Evolutionary conservation across 179 eudicot genomes (phyloP), one percentile per base, ranked within the genome.

Genomic region (Spinacia oleracea): DNA sequence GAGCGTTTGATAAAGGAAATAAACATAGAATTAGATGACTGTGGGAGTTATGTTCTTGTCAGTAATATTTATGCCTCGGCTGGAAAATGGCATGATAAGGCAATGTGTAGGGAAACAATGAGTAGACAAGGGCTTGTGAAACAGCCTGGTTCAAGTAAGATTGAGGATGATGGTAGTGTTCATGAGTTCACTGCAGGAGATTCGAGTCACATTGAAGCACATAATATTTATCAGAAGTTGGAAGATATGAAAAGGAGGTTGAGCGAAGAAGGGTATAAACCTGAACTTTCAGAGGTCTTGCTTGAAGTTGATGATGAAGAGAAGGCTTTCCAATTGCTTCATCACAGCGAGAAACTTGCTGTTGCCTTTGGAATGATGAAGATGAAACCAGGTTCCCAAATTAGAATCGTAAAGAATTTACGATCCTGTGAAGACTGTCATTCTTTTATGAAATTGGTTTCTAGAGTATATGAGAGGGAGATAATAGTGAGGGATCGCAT

Each of bases 271-370:
- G 89, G 89, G 25, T 84, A 86, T 64, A 74, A 77, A 50, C 89
- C 87, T 9, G 86, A 82, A 75, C 9, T 82, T 40, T 86, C 87
- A 18, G 87, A 86, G 60, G 87, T 82, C n/a, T 77, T 82, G 79
- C 87, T 82, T 42, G 84, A 84, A 38, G 81, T 86, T 48, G 87
- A 84, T 40, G 82, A 86, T 60, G 89, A 82, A 11, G 87, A 86
- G 75, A 86, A 86, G 78, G 89, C 87, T 51, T 80, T 53, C 29
- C 85, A 84, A 72, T 45, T 84, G 77, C 85, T 82, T 50, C 87
- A 86, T 83, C 89, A 86, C 42, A 86, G 89, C 14, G 89, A 86
- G 73, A 86, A 86, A 73, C 89, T 86, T 58, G 89, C 87, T 51
- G 81, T 84, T 78, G 76, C 85, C 31, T 82, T 77, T 55, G 87